A percentile compares a stretch with the other conserved stretches of the same genome.
phyloP scores from a whole-genome alignment of 2,329 filamentous ascomycete genomes.

The Calonectria pseudoturangicola region DNA sequence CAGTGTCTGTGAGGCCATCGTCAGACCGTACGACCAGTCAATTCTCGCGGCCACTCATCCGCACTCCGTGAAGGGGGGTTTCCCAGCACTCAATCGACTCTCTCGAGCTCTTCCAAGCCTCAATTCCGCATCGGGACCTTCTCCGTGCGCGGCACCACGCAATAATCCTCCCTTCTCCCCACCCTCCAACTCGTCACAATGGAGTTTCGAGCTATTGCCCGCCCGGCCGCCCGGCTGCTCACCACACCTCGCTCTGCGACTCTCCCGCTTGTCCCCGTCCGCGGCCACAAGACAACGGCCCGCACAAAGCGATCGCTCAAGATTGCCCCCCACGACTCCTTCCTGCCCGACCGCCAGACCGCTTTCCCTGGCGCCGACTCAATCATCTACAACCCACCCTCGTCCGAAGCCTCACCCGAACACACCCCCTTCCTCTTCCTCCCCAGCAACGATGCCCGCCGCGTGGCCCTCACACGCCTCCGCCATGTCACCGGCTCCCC shows the following conservation, averaged over 20 bases:
- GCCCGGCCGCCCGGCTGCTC: conserved; percentile 60
- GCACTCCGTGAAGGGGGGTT: conserved; percentile 44
- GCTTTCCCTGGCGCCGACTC: conserved; percentile 58
- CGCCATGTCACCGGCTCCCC: conserved; percentile 60
- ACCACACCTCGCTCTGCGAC: conserved; percentile 49
- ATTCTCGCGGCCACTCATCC: conserved; percentile 52
- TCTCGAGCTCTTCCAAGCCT: conserved; percentile 5
- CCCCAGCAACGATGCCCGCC: conserved; percentile 73
- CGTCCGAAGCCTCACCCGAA: conserved; percentile 73
- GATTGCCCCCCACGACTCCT: conserved; percentile 76
- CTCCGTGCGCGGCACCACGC: conserved; percentile 24
- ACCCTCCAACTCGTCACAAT: conserved; percentile 49
- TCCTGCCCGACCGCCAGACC: conserved; percentile 65
- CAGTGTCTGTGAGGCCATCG: conserved; percentile 42
- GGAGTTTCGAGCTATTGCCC: conserved; percentile 60
- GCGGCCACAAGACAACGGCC: conserved; percentile 70
- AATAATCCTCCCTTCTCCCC: conserved; percentile 34
- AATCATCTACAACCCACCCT: conserved; percentile 76
- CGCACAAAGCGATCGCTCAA: conserved; percentile 76
- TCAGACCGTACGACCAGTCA: conserved; percentile 48
- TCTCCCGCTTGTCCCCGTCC: conserved; percentile 55
- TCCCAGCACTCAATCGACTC: conserved; percentile 21
- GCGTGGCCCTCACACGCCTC: conserved; percentile 67
- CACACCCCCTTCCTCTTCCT: conserved; percentile 82
- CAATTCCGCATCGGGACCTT: not conserved